These are phyloP conservation scores for Ogataea ganodermae DNA, from an alignment of 805 yeast species.

Conservation along the genomic window DNA sequence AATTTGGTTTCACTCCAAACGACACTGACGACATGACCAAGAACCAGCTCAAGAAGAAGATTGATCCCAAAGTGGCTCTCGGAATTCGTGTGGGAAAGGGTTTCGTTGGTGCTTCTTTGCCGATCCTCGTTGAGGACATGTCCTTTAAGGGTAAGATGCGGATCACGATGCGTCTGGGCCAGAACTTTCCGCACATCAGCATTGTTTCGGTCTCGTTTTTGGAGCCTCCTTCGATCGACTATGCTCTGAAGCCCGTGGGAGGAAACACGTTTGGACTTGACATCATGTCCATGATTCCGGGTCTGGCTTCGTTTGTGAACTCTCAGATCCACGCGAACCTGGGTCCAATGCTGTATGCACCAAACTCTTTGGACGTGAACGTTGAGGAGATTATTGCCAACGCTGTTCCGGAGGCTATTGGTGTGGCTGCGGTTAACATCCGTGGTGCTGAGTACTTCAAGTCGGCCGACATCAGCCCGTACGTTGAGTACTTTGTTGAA, in stretches of 20 bases:
- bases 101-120: constrained; percentile 70
- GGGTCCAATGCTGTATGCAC: constrained; percentile 80
- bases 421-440: constrained; percentile 65
- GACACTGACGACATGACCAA: constrained; percentile 85
- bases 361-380: constrained; percentile 74
- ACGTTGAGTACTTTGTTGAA: constrained; percentile 38
- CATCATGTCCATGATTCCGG: constrained; percentile 82
- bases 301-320: constrained; percentile 71
- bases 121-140: constrained; percentile 81
- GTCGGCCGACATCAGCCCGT: constrained; percentile 51
- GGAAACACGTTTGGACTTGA: constrained; percentile 88
- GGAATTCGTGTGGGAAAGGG: constrained; percentile 84
- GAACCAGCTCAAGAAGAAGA: constrained; percentile 65
- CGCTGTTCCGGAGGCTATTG: constrained; percentile 66
- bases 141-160: constrained; percentile 71
- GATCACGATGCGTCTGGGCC: constrained; percentile 60
- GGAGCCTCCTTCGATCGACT: constrained; percentile 79
- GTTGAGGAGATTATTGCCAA: constrained; percentile 70
- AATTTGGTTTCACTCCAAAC: constrained; percentile 76
- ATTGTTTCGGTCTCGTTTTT: constrained; percentile 69
- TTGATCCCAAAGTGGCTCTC: constrained; percentile 78
- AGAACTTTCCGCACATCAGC: constrained; percentile 76
- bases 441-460: constrained; percentile 54
- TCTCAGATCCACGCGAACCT: constrained; percentile 66
- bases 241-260: constrained; percentile 82